A percentile compares a stretch with the other conserved stretches of the same genome.
Evolutionary conservation across 768 basidiomycete species (phyloP).

Genomic region (Mycena filopes): DNA sequence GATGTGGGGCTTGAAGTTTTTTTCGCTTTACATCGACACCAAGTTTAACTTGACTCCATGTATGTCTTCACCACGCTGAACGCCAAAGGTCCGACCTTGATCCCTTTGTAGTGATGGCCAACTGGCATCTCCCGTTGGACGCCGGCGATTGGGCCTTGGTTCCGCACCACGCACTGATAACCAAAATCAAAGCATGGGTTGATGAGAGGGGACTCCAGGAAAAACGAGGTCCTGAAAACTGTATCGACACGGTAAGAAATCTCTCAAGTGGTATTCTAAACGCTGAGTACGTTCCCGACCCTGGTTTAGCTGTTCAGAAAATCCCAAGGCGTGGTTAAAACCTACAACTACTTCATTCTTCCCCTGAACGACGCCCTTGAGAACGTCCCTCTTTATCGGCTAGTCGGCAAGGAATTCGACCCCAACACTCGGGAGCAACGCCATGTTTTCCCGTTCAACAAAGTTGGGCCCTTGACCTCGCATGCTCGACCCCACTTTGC

Average conservation of each 20-base stretch:
- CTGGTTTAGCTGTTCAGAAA: too few relatives aligned
- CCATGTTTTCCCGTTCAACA: not conserved
- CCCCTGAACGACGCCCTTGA: not conserved
- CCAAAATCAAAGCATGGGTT: not conserved
- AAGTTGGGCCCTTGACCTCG: not conserved
- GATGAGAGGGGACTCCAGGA: not conserved
- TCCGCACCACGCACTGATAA: not conserved
- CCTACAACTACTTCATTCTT: not conserved
- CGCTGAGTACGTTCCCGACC: too few relatives aligned
- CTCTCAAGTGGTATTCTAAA: too few relatives aligned
- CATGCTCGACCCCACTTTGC: constrained; percentile 9
- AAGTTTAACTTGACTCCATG: not conserved
- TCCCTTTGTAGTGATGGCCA: not conserved
- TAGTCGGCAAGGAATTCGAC: not conserved
- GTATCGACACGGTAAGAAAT: constrained; percentile 2
- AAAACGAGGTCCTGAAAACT: too few relatives aligned
- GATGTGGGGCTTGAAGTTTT: not conserved
- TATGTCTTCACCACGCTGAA: not conserved
- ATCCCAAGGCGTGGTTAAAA: too few relatives aligned
- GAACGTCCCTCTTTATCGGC: not conserved
- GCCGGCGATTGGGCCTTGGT: not conserved
- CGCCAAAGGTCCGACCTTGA: not conserved
- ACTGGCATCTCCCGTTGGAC: not conserved
- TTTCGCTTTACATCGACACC: constrained; percentile 1
- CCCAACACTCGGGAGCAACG: not conserved